Conservation (phyloP, 495 filamentous ascomycete genomes). For the Zalerion maritima region DNA sequence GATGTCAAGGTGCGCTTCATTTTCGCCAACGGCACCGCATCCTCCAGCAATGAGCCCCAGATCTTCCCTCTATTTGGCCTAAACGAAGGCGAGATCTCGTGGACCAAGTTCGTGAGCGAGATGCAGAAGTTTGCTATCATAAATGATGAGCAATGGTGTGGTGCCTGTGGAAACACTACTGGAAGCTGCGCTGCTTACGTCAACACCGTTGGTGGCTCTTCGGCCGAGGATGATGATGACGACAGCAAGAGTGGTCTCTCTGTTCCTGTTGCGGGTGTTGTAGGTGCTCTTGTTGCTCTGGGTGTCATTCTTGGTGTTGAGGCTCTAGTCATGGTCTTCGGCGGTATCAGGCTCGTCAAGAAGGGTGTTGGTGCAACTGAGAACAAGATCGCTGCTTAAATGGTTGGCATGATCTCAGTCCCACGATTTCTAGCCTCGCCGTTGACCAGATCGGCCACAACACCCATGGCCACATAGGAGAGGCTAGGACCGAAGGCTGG, state of each 20-base stretch:
- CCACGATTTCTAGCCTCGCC: no score
- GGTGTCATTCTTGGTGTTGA: conserved; percentile 27
- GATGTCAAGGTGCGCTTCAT: conserved; percentile 63
- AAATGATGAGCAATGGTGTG: conserved; percentile 53
- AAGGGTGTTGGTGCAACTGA: conserved; percentile 14
- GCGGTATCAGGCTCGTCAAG: conserved; percentile 21
- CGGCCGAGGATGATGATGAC: conserved; percentile 4
- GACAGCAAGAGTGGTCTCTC: conserved; percentile 16
- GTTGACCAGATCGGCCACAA: no score
- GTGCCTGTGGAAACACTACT: conserved; percentile 44
- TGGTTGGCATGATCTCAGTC: no score
- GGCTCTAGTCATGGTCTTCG: conserved; percentile 21
- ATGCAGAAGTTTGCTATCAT: conserved; percentile 48
- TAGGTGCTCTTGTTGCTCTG: conserved; percentile 34
- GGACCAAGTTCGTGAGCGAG: conserved; percentile 43
- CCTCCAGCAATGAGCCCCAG: no score
- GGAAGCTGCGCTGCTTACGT: conserved; percentile 40
- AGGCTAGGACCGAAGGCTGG: no score
- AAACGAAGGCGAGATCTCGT: conserved; percentile 37
- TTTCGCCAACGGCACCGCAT: conserved; percentile 61
- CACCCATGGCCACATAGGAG: no score
- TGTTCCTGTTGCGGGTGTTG: conserved; percentile 37
- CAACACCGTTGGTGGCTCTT: conserved; percentile 3
- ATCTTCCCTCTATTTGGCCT: conserved; percentile 54
- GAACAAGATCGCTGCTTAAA: no score